A percentile compares a stretch with the other conserved stretches of the same genome.
Evolutionary conservation across 345 rosid species (phyloP).

Genomic region (Murraya koenigii): DNA sequence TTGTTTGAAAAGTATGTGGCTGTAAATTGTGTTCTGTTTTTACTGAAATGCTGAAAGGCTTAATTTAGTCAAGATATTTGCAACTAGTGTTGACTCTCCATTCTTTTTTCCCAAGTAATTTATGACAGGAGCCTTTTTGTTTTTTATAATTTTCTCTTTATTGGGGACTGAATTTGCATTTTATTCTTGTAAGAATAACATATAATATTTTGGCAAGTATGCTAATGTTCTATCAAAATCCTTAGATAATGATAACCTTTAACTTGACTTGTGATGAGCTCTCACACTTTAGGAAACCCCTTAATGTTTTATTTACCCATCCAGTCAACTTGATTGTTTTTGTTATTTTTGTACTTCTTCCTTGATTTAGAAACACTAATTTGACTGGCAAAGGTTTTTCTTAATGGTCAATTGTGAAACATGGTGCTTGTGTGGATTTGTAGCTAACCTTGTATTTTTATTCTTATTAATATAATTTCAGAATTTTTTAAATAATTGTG

Average conservation of each 20-base stretch:
- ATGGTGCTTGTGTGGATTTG: not conserved
- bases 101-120: not conserved
- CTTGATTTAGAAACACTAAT: slow-evolving; percentile 7
- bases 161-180: not conserved
- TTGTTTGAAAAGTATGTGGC: not conserved
- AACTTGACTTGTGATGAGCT: not conserved
- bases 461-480: not conserved
- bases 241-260: not conserved
- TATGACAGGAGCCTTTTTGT: not conserved
- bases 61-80: not conserved
- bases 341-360: not conserved
- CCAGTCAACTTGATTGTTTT: not conserved
- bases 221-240: not conserved
- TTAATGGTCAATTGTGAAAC: not conserved
- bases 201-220: not conserved
- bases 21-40: not conserved
- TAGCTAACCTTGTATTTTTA: not conserved
- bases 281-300: not conserved
- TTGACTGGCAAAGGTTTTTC: not conserved
- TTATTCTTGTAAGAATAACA: not conserved
- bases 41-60: not conserved
- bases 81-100: not conserved
- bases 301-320: not conserved
- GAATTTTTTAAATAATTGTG: not conserved
- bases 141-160: not conserved